Evolutionary conservation across 2,329 filamentous ascomycete species (phyloP), one percentile per base, ranked within the genome.

Genomic region (Pyricularia sp.): DNA sequence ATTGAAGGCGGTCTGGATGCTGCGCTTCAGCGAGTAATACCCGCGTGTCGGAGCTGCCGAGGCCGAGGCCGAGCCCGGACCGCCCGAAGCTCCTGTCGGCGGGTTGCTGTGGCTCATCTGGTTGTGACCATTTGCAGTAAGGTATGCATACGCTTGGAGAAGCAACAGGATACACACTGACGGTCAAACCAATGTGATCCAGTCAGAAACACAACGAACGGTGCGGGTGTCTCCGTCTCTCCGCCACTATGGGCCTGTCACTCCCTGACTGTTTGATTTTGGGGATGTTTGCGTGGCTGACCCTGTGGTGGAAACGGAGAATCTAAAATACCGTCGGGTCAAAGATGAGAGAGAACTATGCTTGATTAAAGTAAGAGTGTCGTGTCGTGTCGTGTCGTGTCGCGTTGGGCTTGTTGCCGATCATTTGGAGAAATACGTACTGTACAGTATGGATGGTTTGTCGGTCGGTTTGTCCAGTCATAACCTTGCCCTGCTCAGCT

Each of bases 1-100:
- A 79, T 88, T 85, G 80, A 88, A 88, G 55, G 84, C 83, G 71
- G 85, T 82, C 77, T 88, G 86, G 69, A 86, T 84, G 72, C 82
- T 86, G 74, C 86, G 81, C 79, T 88, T 89, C 68, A 87, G 77
- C 31, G 79, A 63, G 59, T 63, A 63, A 28, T 63, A 63, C 59
- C 59, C 59, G 59, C 59, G 59, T 1, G 79, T 73, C 83, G 82
- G 70, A 77, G 79, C 70, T 80, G 79, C 67, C n/a, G 36, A 42
- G 11, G 58, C 23, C 70, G 81, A 81, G 64, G 74, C 80, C 69
- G 84, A 85, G 59, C 79, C 80, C 68, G 84, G 81, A 66, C 81
- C 83, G 73, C 67, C 67, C 9, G 82, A 83, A 50, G 82, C 78
- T 71, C 76, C 82, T 72, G 84, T 83, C 64, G 84, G 78, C 70